phyloP scores from a whole-genome alignment of 2,329 filamentous ascomycete species.

The Diaporthe humulicola region DNA sequence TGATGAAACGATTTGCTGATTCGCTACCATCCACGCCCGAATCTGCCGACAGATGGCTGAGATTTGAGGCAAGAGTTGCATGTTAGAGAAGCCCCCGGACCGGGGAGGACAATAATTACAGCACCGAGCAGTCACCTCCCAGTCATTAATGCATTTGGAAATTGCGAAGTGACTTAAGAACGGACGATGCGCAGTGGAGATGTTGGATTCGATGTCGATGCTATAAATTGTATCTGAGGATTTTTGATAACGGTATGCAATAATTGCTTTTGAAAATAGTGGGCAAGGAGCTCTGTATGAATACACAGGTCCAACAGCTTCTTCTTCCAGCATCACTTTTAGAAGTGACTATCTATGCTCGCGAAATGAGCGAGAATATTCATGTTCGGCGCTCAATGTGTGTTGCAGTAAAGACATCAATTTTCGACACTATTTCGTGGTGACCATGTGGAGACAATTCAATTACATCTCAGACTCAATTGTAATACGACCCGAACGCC shows the following conservation, averaged over 20 bases:
- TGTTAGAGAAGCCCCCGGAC: neutral
- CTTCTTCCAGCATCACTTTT: neutral
- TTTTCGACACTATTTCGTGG: neutral
- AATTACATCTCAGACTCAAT: neutral
- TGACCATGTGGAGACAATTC: too few species aligned
- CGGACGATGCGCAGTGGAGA: neutral
- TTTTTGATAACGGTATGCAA: neutral
- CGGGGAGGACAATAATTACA: neutral
- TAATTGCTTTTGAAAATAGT: neutral
- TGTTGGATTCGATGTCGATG: neutral
- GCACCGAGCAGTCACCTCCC: neutral
- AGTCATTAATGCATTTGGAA: neutral
- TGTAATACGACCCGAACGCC: neutral
- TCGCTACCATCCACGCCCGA: neutral
- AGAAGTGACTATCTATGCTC: neutral
- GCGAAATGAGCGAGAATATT: neutral
- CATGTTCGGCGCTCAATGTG: neutral
- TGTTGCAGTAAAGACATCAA: neutral
- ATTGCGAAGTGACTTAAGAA: neutral
- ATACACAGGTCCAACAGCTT: neutral
- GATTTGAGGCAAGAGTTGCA: neutral
- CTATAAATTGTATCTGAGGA: neutral
- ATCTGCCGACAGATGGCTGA: neutral
- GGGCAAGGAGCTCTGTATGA: neutral
- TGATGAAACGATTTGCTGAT: neutral